phyloP scores from a whole-genome alignment of 2,329 filamentous ascomycete genomes.

The Tolypocladium guangdongense region DNA sequence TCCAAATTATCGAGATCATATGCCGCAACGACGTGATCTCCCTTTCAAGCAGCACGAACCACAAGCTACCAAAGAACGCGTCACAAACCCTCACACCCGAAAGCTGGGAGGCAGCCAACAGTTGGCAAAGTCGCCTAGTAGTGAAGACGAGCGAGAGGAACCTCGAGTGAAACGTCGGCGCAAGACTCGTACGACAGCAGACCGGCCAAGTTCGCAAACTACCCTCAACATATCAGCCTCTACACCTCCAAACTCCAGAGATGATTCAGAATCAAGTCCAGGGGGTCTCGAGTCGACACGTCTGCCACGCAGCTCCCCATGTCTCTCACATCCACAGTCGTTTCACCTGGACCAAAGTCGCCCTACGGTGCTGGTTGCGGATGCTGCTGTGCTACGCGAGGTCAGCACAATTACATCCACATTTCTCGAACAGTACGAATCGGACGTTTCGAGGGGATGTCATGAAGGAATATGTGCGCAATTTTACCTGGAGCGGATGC shows the following conservation, averaged over 20 bases:
- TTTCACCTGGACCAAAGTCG: neutral
- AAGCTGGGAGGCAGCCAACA: neutral
- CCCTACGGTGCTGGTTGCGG: slow-evolving; percentile 13
- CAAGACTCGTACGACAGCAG: too few species aligned
- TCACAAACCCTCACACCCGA: neutral
- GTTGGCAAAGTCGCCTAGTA: neutral
- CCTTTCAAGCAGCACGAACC: slow-evolving; percentile 7
- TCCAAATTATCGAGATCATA: slow-evolving; percentile 13
- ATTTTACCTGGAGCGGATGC: slow-evolving; percentile 20
- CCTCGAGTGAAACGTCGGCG: neutral
- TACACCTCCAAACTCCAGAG: neutral
- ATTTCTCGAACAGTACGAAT: slow-evolving; percentile 21
- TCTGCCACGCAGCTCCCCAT: neutral
- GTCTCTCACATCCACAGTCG: neutral
- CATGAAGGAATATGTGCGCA: slow-evolving; percentile 13
- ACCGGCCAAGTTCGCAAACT: neutral
- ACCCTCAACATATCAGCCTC: neutral
- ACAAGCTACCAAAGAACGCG: neutral
- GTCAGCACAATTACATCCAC: slow-evolving; percentile 13
- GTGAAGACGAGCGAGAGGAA: neutral
- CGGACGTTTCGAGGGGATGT: slow-evolving; percentile 13
- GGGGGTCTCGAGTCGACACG: neutral
- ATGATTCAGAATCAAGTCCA: neutral
- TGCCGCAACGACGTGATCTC: slow-evolving; percentile 20
- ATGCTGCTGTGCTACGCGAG: slow-evolving; percentile 11